phyloP scores from a whole-genome alignment of 805 yeast species.

The Scheffersomyces ergatensis region DNA sequence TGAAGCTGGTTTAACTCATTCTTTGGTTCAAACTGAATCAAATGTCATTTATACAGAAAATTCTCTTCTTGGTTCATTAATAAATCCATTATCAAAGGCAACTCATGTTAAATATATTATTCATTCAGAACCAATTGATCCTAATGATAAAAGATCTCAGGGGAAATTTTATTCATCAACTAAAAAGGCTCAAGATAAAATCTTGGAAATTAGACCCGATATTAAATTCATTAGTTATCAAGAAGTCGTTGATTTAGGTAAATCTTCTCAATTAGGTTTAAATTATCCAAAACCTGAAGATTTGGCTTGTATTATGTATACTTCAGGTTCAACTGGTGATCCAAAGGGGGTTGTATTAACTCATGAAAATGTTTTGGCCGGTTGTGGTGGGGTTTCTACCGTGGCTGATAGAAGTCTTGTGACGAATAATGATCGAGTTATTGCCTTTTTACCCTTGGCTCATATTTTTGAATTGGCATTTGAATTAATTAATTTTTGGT shows the following conservation, averaged over 20 bases:
- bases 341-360: conserved; percentile 81
- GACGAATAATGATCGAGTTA: conserved; percentile 61
- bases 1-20: conserved; percentile 81
- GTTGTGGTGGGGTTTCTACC: conserved; percentile 77
- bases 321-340: conserved; percentile 82
- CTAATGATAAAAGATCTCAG: conserved; percentile 58
- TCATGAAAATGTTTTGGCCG: conserved; percentile 72
- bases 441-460: conserved; percentile 92
- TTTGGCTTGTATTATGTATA: conserved; percentile 76
- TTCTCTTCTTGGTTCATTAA: conserved; percentile 59
- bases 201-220: conserved; percentile 72
- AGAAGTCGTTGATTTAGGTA: conserved; percentile 68
- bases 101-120: conserved; percentile 63
- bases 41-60: conserved; percentile 83
- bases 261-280: conserved; percentile 37
- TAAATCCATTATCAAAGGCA: conserved; percentile 70
- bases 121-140: conserved; percentile 60
- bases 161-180: conserved; percentile 63
- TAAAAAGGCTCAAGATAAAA: conserved; percentile 53
- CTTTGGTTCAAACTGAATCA: conserved; percentile 79
- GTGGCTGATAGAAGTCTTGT: conserved; percentile 55
- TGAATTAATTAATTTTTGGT: conserved; percentile 73
- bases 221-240: conserved; percentile 61
- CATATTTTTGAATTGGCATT: conserved; percentile 92
- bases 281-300: conserved; percentile 57